phyloP scores from a whole-genome alignment of 1,284 basidiomycete species.

The Rhodotorula sp. region DNA sequence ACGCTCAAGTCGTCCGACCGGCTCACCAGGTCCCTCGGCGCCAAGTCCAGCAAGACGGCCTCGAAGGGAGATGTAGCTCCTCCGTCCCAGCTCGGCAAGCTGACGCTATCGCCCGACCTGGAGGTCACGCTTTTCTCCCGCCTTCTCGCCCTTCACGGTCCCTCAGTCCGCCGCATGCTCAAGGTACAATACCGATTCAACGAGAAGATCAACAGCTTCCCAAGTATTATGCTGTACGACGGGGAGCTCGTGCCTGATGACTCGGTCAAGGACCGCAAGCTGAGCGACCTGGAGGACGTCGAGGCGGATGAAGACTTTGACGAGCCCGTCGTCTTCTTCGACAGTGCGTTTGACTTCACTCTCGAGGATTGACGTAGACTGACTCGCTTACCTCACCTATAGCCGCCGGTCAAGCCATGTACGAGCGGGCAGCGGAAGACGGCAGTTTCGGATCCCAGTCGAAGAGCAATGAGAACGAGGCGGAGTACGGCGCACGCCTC shows the following conservation, averaged over 20 bases:
- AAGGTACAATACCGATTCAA: conserved; percentile 56
- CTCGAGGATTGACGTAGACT: not conserved
- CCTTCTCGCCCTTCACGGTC: conserved; percentile 80
- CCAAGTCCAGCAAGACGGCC: not conserved
- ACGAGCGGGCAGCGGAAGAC: conserved; percentile 60
- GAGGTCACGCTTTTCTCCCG: conserved; percentile 90
- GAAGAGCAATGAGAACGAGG: conserved; percentile 90
- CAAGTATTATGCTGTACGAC: conserved; percentile 76
- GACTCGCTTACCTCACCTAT: too few relatives aligned
- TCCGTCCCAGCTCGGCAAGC: conserved; percentile 47
- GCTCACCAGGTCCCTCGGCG: not conserved
- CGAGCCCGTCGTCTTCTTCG: conserved; percentile 84
- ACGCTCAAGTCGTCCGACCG: conserved; percentile 67
- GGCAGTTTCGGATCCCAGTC: conserved; percentile 68
- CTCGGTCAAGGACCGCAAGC: conserved; percentile 67
- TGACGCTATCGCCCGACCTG: conserved; percentile 62
- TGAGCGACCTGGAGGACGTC: conserved; percentile 69
- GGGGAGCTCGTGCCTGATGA: conserved; percentile 67
- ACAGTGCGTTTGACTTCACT: conserved; percentile 54
- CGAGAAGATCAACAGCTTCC: conserved; percentile 64
- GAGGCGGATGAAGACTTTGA: conserved; percentile 64
- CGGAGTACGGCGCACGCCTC: conserved; percentile 60
- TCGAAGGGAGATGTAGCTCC: conserved; percentile 79
- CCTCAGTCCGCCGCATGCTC: conserved; percentile 78
- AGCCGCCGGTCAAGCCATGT: conserved; percentile 83